Evolutionary conservation across 2,329 filamentous ascomycete genomes (phyloP).

Genomic region (Polychaeton citri): DNA sequence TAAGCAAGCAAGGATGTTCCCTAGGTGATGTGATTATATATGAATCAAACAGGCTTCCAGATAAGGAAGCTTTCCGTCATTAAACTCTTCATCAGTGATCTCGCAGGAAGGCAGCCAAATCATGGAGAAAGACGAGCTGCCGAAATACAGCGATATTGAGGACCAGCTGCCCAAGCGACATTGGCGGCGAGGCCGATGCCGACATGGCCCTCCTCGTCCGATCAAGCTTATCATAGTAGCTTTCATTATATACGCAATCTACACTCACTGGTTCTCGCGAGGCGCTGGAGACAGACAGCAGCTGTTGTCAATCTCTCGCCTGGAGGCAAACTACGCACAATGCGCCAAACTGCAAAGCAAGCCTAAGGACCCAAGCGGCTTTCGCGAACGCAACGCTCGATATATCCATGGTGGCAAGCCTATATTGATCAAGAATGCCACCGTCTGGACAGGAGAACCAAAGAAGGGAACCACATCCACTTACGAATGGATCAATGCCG

Average conservation of each 20-base stretch:
- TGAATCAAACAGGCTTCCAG: no score
- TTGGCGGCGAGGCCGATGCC: conserved; percentile 5
- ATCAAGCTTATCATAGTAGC: conserved; percentile 4
- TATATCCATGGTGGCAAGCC: conserved; percentile 46
- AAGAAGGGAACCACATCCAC: conserved; percentile 36
- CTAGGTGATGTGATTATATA: no score
- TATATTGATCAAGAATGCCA: conserved; percentile 53
- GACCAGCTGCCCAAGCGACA: conserved; percentile 1
- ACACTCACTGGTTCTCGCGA: conserved; percentile 1
- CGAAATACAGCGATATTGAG: conserved; percentile 4
- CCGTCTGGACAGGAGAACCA: conserved; percentile 53
- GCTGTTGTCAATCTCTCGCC: conserved; percentile 42
- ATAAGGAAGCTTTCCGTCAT: no score
- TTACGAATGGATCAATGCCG: conserved; percentile 46
- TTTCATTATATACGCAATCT: conserved; percentile 3
- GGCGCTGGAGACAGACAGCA: conserved; percentile 63
- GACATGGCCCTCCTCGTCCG: conserved; percentile 1
- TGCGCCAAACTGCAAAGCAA: conserved; percentile 43
- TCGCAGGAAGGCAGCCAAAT: no score
- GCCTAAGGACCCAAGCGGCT: conserved; percentile 43
- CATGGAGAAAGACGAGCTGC: conserved; percentile 9
- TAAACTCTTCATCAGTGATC: no score
- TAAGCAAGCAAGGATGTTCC: no score
- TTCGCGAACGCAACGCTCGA: conserved; percentile 46
- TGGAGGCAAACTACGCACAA: conserved; percentile 41